Conservation (phyloP, 2,329 filamentous ascomycete genomes). For the Exutisphaerella laricina region DNA sequence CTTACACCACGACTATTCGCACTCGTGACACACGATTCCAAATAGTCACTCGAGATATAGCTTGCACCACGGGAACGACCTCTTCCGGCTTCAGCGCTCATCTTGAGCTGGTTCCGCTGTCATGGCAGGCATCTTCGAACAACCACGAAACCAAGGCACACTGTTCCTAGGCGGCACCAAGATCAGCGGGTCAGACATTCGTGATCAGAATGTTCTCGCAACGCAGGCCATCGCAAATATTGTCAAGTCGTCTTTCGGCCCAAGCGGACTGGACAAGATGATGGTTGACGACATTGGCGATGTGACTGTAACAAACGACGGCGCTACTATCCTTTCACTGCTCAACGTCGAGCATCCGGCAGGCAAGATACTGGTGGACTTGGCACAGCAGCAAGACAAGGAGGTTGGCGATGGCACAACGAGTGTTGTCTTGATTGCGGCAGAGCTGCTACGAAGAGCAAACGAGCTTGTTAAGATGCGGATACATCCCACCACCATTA, state of each 20-base stretch:
- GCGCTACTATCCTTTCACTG: conserved; percentile 89
- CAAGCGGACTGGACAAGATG: conserved; percentile 98
- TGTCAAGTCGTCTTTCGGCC: conserved; percentile 97
- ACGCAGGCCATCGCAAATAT: conserved; percentile 98
- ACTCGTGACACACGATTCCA: no score
- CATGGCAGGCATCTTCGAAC: conserved; percentile 96
- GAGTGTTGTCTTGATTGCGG: conserved; percentile 93
- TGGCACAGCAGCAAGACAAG: conserved; percentile 98
- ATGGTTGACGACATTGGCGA: conserved; percentile 99
- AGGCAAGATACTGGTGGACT: conserved; percentile 94
- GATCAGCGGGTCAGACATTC: conserved; percentile 92
- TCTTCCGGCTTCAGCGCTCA: no score
- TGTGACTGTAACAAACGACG: conserved; percentile 98
- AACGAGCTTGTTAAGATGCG: conserved; percentile 99
- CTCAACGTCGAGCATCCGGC: conserved; percentile 97
- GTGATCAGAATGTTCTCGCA: conserved; percentile 94
- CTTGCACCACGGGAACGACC: no score
- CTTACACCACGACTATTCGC: no score
- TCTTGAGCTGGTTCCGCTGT: conserved; percentile 10
- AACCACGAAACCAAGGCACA: conserved; percentile 84
- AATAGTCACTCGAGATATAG: no score
- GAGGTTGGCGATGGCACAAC: conserved; percentile 98
- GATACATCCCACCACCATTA: conserved; percentile 99
- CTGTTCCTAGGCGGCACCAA: conserved; percentile 96
- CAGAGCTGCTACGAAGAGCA: conserved; percentile 84